phyloP scores from a whole-genome alignment of 495 filamentous ascomycete species.

The Penicillium canescens region DNA sequence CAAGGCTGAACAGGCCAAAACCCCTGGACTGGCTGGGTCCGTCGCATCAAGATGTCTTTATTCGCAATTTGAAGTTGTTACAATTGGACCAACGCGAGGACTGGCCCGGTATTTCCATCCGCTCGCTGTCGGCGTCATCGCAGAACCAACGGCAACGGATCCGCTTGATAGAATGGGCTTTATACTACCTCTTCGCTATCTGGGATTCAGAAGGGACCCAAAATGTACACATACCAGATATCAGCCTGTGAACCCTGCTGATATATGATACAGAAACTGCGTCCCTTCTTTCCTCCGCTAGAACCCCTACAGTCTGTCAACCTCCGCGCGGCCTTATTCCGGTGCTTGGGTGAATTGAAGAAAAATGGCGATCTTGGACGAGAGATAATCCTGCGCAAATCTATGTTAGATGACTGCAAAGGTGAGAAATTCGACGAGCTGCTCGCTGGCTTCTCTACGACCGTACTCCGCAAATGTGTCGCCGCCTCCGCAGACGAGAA shows the following conservation, averaged over 20 bases:
- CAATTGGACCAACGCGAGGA: constrained; percentile 72
- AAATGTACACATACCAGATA: constrained; percentile 51
- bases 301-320: constrained; percentile 87
- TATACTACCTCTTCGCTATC: constrained; percentile 78
- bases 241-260: neutral
- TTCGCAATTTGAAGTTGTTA: constrained; percentile 77
- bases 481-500: constrained; percentile 38
- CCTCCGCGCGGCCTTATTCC: constrained; percentile 80
- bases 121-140: constrained; percentile 64
- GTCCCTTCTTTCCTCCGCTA: constrained; percentile 83
- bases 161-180: constrained; percentile 77
- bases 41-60: constrained; percentile 64
- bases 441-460: constrained; percentile 74
- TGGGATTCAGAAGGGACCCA: constrained; percentile 75
- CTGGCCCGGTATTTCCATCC: constrained; percentile 70
- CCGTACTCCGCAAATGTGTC: constrained; percentile 71
- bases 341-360: constrained; percentile 76
- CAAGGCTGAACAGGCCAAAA: constrained; percentile 33
- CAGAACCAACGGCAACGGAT: constrained; percentile 78
- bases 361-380: constrained; percentile 79
- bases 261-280: constrained; percentile 63
- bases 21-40: constrained; percentile 41
- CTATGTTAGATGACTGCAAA: constrained; percentile 90
- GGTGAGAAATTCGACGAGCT: constrained; percentile 81
- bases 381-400: constrained; percentile 77